Percentiles rank a stretch among this genome's conserved stretches.
Evolutionary conservation across 2,329 filamentous ascomycete species (phyloP).

Genomic region (Aspergillus sp.): DNA sequence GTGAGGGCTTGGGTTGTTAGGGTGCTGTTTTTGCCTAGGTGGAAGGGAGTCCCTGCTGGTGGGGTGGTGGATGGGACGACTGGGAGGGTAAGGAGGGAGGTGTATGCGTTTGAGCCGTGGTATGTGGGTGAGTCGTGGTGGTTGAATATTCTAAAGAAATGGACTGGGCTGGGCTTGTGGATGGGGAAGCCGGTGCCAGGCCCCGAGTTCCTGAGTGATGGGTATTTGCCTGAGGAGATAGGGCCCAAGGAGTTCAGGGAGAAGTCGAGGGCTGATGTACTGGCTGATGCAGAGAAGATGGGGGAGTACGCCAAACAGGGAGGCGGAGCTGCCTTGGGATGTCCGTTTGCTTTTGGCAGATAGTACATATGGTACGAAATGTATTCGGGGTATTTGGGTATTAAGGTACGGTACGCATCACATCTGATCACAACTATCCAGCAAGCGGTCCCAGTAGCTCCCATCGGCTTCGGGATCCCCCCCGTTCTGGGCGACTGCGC

Average conservation of each 20-base stretch:
- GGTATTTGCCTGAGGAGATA: slow-evolving; percentile 8
- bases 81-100: not conserved
- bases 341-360: slow-evolving; percentile 6
- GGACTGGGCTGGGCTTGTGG: too few species aligned
- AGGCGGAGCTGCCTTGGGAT: not conserved
- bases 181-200: too few species aligned
- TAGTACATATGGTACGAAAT: not conserved
- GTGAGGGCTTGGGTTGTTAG: too few species aligned
- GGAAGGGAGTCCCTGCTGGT: too few species aligned
- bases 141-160: not conserved
- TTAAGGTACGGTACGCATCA: not conserved
- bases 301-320: slow-evolving; percentile 2
- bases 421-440: slow-evolving; percentile 6
- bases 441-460: slow-evolving; percentile 6
- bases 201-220: slow-evolving; percentile 2
- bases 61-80: not conserved
- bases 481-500: too few species aligned
- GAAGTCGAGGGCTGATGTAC: not conserved
- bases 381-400: not conserved
- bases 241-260: slow-evolving; percentile 8
- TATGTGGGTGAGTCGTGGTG: slow-evolving; percentile 5
- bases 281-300: slow-evolving; percentile 6
- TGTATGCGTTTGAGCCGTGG: slow-evolving; percentile 10
- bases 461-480: not conserved
- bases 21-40: too few species aligned